A percentile compares a stretch with the other conserved stretches of the same genome.
Conservation (phyloP, 306 rosid genomes). For the Senna tora region DNA sequence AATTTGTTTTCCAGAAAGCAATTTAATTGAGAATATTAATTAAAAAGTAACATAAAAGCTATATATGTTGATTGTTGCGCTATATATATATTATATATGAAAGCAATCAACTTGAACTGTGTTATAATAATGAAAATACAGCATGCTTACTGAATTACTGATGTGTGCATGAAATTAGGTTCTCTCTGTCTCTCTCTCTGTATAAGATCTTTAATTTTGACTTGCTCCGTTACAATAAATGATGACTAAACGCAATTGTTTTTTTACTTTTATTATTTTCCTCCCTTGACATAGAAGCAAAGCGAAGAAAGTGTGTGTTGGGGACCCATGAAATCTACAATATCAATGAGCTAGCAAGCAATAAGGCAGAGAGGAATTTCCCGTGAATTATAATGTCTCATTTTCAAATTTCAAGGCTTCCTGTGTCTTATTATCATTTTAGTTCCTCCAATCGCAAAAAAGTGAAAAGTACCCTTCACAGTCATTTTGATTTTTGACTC, state of each 20-base stretch:
- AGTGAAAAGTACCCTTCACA: constrained; percentile 33
- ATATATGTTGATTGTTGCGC: too few relatives aligned
- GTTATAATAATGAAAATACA: neutral
- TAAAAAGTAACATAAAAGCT: too few relatives aligned
- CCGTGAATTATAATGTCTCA: neutral
- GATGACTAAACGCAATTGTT: constrained; percentile 10
- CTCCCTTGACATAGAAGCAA: constrained; percentile 37
- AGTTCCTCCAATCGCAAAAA: constrained; percentile 30
- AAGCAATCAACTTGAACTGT: neutral
- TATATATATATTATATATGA: too few relatives aligned
- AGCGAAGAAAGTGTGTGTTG: neutral
- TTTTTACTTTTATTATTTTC: too few relatives aligned
- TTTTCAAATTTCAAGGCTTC: constrained; percentile 25
- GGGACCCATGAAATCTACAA: constrained; percentile 44
- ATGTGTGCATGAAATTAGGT: neutral
- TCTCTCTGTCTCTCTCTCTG: neutral
- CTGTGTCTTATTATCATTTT: constrained; percentile 19
- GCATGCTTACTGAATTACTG: neutral
- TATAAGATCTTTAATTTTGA: too few relatives aligned
- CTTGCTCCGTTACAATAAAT: neutral
- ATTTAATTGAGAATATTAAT: too few relatives aligned
- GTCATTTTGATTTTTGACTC: neutral
- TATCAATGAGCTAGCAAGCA: constrained; percentile 29
- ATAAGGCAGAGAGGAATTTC: neutral
- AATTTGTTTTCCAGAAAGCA: too few relatives aligned